Conservation (phyloP, 164 flowering plant species). For the Liquidambar formosana region DNA sequence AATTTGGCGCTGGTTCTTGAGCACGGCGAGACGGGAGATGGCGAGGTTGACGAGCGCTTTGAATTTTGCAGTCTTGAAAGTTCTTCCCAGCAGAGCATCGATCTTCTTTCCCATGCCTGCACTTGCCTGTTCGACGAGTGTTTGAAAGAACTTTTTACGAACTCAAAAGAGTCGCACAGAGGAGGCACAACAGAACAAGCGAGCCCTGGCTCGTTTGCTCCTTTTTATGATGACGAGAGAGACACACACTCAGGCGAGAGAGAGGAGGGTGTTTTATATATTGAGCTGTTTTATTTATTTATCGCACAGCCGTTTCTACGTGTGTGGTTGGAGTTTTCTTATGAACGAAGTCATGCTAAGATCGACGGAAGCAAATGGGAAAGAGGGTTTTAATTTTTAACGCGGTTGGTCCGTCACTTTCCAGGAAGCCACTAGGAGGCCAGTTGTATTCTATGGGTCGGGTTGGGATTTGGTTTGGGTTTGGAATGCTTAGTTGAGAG, state of each 20-base stretch:
- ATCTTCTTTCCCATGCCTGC: conserved; percentile 42
- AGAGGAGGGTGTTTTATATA: too few relatives aligned
- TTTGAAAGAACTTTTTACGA: background rate
- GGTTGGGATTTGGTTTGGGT: too few relatives aligned
- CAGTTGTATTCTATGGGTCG: too few relatives aligned
- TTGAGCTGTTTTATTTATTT: too few relatives aligned
- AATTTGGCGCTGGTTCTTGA: conserved; percentile 66
- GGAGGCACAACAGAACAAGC: conserved; percentile 13
- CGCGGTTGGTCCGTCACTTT: too few relatives aligned
- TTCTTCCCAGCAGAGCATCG: conserved; percentile 40
- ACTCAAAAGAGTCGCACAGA: background rate
- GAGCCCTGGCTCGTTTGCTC: conserved; percentile 5
- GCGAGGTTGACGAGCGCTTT: conserved; percentile 44
- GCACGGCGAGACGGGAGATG: conserved; percentile 54
- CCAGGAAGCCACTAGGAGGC: too few relatives aligned
- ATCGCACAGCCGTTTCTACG: too few relatives aligned
- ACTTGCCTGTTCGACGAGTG: background rate
- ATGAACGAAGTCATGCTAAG: too few relatives aligned
- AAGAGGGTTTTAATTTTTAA: too few relatives aligned
- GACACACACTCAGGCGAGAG: background rate
- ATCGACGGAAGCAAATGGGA: too few relatives aligned
- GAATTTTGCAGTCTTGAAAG: conserved; percentile 46
- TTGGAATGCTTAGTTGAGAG: too few relatives aligned
- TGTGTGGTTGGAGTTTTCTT: too few relatives aligned
- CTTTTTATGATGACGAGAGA: conserved; percentile 22